Percentiles rank a stretch among this genome's conserved stretches.
Evolutionary conservation across 2,329 filamentous ascomycete genomes (phyloP).

Genomic region (Epichloe amarillans): DNA sequence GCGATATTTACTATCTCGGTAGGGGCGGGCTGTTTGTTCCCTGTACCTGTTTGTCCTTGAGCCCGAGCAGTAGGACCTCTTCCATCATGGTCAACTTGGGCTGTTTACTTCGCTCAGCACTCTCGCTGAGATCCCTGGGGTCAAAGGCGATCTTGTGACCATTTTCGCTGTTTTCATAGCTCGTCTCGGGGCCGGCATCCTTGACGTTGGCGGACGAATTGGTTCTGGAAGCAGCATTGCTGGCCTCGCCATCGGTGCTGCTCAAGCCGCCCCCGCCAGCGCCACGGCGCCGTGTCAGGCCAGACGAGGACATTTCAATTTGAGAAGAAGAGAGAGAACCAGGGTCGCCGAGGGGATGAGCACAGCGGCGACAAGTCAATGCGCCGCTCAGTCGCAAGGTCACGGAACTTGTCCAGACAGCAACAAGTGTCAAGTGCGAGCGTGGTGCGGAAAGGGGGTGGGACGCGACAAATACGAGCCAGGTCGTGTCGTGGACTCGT

Average conservation of each 20-base stretch:
- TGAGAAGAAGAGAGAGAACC: background rate
- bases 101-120: slow-evolving; percentile 89
- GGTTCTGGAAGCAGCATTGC: slow-evolving; percentile 41
- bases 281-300: slow-evolving; percentile 54
- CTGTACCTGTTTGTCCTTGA: slow-evolving; percentile 96
- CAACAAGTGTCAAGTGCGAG: background rate
- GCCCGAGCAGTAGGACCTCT: slow-evolving; percentile 82
- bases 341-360: background rate
- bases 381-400: slow-evolving; percentile 5
- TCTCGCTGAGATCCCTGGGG: slow-evolving; percentile 93
- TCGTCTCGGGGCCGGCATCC: slow-evolving; percentile 56
- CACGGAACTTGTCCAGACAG: background rate
- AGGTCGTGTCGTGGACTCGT: background rate
- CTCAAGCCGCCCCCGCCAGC: slow-evolving; percentile 49
- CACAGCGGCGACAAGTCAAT: slow-evolving; percentile 4
- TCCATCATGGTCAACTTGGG: slow-evolving; percentile 98
- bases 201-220: slow-evolving; percentile 39
- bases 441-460: background rate
- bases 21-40: background rate
- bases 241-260: slow-evolving; percentile 40
- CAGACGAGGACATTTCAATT: slow-evolving; percentile 29
- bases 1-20: background rate
- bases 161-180: slow-evolving; percentile 84
- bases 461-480: background rate
- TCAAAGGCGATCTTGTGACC: slow-evolving; percentile 98